Percentiles rank a stretch among this genome's conserved stretches.
Conservation (phyloP, 139 green algal species). For the Chlorella sp. region DNA sequence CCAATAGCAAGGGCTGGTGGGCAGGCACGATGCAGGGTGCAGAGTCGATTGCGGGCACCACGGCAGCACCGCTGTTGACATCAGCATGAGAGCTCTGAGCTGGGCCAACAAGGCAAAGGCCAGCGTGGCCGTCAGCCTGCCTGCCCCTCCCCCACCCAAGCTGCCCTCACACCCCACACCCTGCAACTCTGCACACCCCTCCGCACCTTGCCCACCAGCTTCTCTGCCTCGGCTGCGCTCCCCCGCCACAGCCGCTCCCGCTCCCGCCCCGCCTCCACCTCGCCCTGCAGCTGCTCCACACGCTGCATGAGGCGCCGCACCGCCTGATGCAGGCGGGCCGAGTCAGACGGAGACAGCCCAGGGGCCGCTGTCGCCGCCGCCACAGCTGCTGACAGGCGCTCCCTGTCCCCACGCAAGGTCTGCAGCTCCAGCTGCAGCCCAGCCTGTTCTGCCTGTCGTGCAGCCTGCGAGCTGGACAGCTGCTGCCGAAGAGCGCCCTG, state of each 20-base stretch:
- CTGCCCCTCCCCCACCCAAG: no score
- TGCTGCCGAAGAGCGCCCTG: constrained; percentile 23
- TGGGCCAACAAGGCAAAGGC: not conserved
- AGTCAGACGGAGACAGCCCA: not conserved
- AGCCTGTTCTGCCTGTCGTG: not conserved
- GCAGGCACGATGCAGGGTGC: not conserved
- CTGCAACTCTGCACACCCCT: not conserved
- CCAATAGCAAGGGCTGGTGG: not conserved
- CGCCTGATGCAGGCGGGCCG: constrained; percentile 11
- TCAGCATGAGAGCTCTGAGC: not conserved
- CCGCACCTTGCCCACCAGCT: constrained; percentile 25
- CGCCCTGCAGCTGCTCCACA: constrained; percentile 1
- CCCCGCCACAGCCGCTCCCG: constrained; percentile 17
- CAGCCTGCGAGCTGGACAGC: not conserved
- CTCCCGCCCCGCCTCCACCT: constrained; percentile 6
- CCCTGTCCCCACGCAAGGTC: not conserved
- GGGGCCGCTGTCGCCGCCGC: not conserved
- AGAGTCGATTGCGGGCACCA: not conserved
- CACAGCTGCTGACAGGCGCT: not conserved
- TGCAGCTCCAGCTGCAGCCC: not conserved
- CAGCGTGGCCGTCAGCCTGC: no score
- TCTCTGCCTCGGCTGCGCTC: not conserved
- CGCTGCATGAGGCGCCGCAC: constrained; percentile 18
- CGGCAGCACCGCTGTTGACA: not conserved
- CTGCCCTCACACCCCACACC: not conserved